Evolutionary conservation across 108 stramenopile species (phyloP), one percentile per base, ranked within the genome.

Genomic region (Discostella stelligeroides): DNA sequence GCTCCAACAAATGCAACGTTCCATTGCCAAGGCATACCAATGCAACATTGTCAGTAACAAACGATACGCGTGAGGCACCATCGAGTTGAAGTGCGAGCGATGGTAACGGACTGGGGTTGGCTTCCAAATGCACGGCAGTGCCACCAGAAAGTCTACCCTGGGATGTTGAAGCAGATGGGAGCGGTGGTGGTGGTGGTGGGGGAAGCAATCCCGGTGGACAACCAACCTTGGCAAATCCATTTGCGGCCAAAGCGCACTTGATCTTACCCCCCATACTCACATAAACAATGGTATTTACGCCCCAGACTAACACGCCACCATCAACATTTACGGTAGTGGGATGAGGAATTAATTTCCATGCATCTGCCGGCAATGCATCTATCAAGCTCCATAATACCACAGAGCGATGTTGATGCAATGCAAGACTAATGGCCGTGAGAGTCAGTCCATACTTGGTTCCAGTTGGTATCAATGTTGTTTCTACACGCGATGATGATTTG

Each of bases 321-420:
- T 28, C 53, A 4, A 15, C 53, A 1, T 13, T 54, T 28, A 25
- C 21, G 9, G 53, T 25, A 37, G 59, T 54, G 1, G 74, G 68
- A 43, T 83, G 71, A 25, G 84, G 73, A 34, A 82, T 38, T 1
- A 87, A 49, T 28, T 70, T 73, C 51, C 78, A 62, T 2, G 94
- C 88, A 79, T 95, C 94, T 0, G 86, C 82, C 21, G 91, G 88
- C 42, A 95, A 79, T 20, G 84, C 80, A 65, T 79, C 82, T 10
- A 63, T n/a, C 30, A 81, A 60, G n/a, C 85, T 84, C 94, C 94
- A 95, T 47, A 95, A 59, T 7, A 92, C 84, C 2, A 92, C 94
- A 17, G 87, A 81, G 7, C 91, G 83, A 41, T 73, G 75, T 54
- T 95, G 94, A 20, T 55, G 63, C 48, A 92, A 86, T 17, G 88